phyloP scores from a whole-genome alignment of 2,329 filamentous ascomycete species.

The Capronia americana region DNA sequence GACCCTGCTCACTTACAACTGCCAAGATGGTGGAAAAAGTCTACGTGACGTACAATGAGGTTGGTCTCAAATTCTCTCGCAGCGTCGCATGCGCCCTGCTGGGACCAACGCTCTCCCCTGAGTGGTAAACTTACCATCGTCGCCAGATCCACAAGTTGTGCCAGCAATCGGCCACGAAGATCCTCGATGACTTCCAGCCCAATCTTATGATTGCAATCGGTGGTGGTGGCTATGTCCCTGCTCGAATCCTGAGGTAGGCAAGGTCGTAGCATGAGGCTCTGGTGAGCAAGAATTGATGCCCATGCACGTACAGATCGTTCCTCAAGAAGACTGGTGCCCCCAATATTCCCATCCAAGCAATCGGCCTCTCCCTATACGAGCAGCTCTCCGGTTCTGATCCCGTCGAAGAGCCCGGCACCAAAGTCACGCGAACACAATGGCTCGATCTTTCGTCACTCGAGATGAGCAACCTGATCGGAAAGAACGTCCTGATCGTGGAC shows the following conservation, averaged over 20 bases:
- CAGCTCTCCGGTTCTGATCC: slow-evolving; percentile 68
- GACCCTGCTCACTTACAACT: background rate
- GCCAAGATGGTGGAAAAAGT: slow-evolving; percentile 76
- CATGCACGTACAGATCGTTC: slow-evolving; percentile 69
- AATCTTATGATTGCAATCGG: slow-evolving; percentile 99
- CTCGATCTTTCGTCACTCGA: slow-evolving; percentile 85
- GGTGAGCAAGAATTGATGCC: slow-evolving; percentile 12
- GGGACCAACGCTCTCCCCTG: background rate
- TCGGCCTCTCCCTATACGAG: slow-evolving; percentile 97
- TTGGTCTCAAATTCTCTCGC: slow-evolving; percentile 52
- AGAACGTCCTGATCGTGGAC: slow-evolving; percentile 90
- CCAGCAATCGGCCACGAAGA: slow-evolving; percentile 79
- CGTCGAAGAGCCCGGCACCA: slow-evolving; percentile 83
- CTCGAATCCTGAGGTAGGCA: slow-evolving; percentile 81
- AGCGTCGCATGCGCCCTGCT: slow-evolving; percentile 1
- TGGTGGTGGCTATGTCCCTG: slow-evolving; percentile 95
- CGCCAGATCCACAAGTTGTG: slow-evolving; percentile 93
- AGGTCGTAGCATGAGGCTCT: background rate
- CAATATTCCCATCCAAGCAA: slow-evolving; percentile 99
- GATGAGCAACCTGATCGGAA: slow-evolving; percentile 88
- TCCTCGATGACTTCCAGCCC: slow-evolving; percentile 85
- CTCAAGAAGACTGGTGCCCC: slow-evolving; percentile 83
- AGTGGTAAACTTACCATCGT: slow-evolving; percentile 7
- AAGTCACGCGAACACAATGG: slow-evolving; percentile 98
- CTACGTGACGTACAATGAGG: slow-evolving; percentile 92